Conservation (phyloP, 306 rosid species). For the Benincasa hispida region DNA sequence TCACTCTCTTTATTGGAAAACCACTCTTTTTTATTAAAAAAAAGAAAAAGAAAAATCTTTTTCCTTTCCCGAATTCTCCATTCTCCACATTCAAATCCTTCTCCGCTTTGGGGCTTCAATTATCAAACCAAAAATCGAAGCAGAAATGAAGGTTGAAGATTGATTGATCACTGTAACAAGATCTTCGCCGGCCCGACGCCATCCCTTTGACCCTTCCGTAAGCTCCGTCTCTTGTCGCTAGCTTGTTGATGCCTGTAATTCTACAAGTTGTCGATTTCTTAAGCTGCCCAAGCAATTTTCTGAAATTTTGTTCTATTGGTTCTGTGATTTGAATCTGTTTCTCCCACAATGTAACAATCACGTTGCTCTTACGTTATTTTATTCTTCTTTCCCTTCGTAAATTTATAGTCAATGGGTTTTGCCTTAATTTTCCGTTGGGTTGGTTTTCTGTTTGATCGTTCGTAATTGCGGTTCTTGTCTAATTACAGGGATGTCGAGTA, state of each 20-base stretch:
- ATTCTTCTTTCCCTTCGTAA: not conserved
- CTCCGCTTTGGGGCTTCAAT: not conserved
- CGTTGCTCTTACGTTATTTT: not conserved
- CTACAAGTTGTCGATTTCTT: not conserved
- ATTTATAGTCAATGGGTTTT: too few relatives aligned
- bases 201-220: not conserved
- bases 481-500: not conserved
- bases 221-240: not conserved
- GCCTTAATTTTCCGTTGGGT: not conserved
- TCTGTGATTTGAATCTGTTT: not conserved
- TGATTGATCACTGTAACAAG: not conserved
- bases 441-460: not conserved
- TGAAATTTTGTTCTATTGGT: not conserved
- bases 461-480: not conserved
- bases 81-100: not conserved
- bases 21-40: too few relatives aligned
- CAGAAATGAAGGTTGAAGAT: not conserved
- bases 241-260: not conserved
- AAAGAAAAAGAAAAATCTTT: too few relatives aligned
- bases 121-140: not conserved
- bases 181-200: not conserved
- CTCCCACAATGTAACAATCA: not conserved
- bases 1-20: too few relatives aligned
- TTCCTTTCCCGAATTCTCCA: too few relatives aligned
- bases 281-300: not conserved